Evolutionary conservation across 768 basidiomycete species (phyloP), one percentile per base, ranked within the genome.

Genomic region (Exsudoporus frostii): DNA sequence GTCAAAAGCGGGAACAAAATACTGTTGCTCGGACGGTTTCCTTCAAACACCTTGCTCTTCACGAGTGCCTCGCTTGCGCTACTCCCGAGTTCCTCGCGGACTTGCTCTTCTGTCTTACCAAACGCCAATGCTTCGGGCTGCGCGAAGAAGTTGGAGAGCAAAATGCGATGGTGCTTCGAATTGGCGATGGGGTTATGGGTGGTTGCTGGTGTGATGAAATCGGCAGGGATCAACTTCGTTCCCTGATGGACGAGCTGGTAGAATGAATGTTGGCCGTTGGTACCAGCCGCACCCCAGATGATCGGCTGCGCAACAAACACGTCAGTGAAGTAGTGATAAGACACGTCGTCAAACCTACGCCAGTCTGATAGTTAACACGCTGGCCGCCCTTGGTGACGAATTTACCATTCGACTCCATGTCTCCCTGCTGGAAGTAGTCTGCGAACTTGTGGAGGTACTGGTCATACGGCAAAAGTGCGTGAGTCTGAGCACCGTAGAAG

Each of bases 361-460:
- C 97, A 50, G 96, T 98, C 77, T 98, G 86, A 74, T 98, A 99
- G 73, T 90, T 74, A 11, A 99, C 96, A 47, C 90, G 88, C 58
- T 90, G 79, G 7, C 97, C 97, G 54, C 83, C 79, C 76, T 98
- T 99, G 60, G 97, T 98, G 57, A 98, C 81, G 50, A 83, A 90
- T 78, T 98, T 99, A 52, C 97, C 97, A 71, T 99, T 98, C 22
- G 93, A 97, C 74, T 99, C 97, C 97, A 99, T 99, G 72, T 99
- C 97, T 42, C 95, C 96, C 72, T 98, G 97, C 72, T 98, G 97
- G 90, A 99, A 99, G 79, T 98, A 98, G 73, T 99, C 97, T 34
- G 97, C 96, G 64, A 99, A 99, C 72, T 96, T 97, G 81, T 98
- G 92, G 58, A 99, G 77, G 74, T 99, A 99, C 71, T 99, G 97